phyloP scores from a whole-genome alignment of 345 rosid species.

The Carallia brachiata region DNA sequence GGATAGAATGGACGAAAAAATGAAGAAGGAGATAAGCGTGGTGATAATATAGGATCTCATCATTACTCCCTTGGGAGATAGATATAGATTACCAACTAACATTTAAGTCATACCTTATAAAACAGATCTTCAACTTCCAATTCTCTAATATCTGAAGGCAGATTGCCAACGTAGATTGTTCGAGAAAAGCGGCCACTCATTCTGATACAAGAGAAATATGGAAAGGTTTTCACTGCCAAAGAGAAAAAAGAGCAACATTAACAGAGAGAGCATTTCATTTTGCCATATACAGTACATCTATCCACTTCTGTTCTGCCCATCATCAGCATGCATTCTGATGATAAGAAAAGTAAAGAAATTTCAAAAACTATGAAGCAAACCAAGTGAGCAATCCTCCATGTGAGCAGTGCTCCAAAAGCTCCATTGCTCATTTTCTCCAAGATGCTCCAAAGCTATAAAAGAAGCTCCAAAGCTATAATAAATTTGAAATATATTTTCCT shows the following conservation, averaged over 20 bases:
- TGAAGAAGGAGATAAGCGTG: too few relatives aligned
- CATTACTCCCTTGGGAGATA: too few relatives aligned
- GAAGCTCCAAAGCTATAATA: slow-evolving; percentile 81
- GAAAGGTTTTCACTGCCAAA: slow-evolving; percentile 22
- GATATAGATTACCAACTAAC: not conserved
- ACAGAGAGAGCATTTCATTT: slow-evolving; percentile 13
- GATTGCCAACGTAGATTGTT: slow-evolving; percentile 90
- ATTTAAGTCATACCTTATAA: slow-evolving; percentile 64
- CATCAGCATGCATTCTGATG: slow-evolving; percentile 33
- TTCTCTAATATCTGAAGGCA: slow-evolving; percentile 87
- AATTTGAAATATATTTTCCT: slow-evolving; percentile 50
- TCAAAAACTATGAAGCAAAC: slow-evolving; percentile 67
- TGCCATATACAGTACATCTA: slow-evolving; percentile 22
- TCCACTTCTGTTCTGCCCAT: slow-evolving; percentile 30
- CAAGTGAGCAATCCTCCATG: slow-evolving; percentile 86
- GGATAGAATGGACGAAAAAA: too few relatives aligned
- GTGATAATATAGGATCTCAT: too few relatives aligned
- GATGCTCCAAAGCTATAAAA: slow-evolving; percentile 14
- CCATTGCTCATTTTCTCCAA: slow-evolving; percentile 75
- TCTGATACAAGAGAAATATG: slow-evolving; percentile 14
- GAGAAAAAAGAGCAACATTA: slow-evolving; percentile 21
- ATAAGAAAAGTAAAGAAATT: slow-evolving; percentile 35
- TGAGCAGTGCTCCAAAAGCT: slow-evolving; percentile 96
- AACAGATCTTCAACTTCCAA: slow-evolving; percentile 85
- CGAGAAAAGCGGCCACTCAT: slow-evolving; percentile 97